Evolutionary conservation across 1,284 basidiomycete species (phyloP).

Genomic region (Leccinum angustisporum): DNA sequence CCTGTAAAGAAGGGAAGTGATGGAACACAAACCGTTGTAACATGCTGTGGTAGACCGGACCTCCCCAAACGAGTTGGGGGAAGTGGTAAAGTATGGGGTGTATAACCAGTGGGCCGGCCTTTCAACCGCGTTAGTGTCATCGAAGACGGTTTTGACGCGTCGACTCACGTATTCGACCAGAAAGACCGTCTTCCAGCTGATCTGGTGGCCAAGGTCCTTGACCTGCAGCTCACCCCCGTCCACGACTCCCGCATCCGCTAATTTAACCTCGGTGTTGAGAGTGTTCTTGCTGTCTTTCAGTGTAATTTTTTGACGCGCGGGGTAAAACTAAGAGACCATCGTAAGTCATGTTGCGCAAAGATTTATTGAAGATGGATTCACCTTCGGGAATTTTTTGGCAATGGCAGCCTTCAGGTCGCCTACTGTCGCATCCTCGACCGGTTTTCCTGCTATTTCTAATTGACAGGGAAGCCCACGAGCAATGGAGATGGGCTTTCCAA

Average conservation of each 20-base stretch:
- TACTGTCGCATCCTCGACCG: constrained; percentile 48
- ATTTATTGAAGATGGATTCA: constrained; percentile 26
- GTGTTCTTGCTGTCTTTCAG: constrained; percentile 59
- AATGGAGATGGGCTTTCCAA: constrained; percentile 44
- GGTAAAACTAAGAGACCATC: constrained; percentile 53
- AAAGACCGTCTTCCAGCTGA: constrained; percentile 85
- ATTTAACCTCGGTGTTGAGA: constrained; percentile 61
- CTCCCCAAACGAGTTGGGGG: constrained; percentile 68
- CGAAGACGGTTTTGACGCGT: not conserved
- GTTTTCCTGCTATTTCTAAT: constrained; percentile 52
- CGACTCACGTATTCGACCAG: constrained; percentile 84
- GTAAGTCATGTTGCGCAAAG: not conserved
- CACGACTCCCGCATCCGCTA: constrained; percentile 56
- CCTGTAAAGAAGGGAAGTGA: not conserved
- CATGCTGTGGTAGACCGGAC: constrained; percentile 66
- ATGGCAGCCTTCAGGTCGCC: constrained; percentile 62
- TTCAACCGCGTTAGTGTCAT: constrained; percentile 8
- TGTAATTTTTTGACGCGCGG: constrained; percentile 72
- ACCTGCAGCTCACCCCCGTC: constrained; percentile 65
- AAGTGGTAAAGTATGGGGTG: constrained; percentile 87
- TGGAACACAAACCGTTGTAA: constrained; percentile 66
- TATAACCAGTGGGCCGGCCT: constrained; percentile 89
- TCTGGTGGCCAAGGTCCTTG: constrained; percentile 88
- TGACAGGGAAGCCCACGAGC: constrained; percentile 56
- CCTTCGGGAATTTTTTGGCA: constrained; percentile 57